phyloP scores from a whole-genome alignment of 768 basidiomycete genomes.

The Hygrocybe punicea region DNA sequence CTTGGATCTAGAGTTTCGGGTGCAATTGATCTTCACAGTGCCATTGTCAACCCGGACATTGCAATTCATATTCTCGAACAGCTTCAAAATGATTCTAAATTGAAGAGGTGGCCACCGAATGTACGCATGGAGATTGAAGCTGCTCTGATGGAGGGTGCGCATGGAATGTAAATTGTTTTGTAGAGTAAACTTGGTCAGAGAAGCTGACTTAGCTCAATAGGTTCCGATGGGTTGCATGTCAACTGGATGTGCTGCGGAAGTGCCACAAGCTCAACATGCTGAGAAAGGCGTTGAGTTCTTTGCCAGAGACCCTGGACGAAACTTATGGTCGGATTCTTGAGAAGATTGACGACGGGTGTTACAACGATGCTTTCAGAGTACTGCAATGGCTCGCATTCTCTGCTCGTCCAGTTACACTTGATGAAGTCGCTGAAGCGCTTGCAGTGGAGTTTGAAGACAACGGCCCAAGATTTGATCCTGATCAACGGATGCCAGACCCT shows the following conservation, averaged over 20 bases:
- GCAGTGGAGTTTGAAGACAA: not conserved
- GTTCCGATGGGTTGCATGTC: slow-evolving; percentile 4
- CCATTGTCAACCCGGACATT: slow-evolving; percentile 3
- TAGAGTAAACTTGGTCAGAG: not conserved
- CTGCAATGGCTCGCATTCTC: slow-evolving; percentile 1
- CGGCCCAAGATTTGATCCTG: not conserved
- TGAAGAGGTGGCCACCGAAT: not conserved
- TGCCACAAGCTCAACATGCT: not conserved
- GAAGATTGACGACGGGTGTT: not conserved
- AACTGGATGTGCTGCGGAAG: not conserved
- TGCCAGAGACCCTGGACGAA: not conserved
- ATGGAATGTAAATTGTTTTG: slow-evolving; percentile 9
- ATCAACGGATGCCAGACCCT: not conserved
- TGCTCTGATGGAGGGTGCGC: slow-evolving; percentile 1
- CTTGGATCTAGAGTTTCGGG: not conserved
- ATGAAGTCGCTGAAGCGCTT: not conserved
- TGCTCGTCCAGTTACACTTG: not conserved
- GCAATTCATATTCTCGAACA: not conserved
- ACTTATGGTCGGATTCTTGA: not conserved
- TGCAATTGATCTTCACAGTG: not conserved
- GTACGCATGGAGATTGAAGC: not conserved
- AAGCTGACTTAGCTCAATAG: not conserved
- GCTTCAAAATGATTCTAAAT: not conserved
- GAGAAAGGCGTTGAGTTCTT: not conserved
- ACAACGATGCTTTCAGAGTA: not conserved